These are phyloP conservation scores for Xerocomus cyaneibrunnescens DNA, from an alignment of 1,284 basidiomycete genomes.

Conservation along the genomic window DNA sequence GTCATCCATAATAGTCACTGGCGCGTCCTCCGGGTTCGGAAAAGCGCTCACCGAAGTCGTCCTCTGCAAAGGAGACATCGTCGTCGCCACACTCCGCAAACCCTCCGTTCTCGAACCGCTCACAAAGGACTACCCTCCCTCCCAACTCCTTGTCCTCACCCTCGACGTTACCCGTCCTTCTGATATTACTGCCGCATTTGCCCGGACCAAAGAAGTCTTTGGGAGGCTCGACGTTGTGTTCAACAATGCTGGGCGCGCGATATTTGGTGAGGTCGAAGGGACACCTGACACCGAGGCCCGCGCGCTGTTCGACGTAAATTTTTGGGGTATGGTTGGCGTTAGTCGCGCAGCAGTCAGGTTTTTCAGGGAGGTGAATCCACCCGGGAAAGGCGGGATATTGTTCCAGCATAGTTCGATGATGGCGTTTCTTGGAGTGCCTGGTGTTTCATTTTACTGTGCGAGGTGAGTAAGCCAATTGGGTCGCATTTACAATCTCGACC, in stretches of 20 bases:
- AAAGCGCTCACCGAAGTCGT: constrained; percentile 1
- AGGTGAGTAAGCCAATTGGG: constrained; percentile 6
- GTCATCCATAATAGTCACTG: no score
- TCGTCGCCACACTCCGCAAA: constrained; percentile 7
- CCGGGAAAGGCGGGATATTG: constrained; percentile 6
- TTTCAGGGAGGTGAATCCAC: constrained; percentile 20
- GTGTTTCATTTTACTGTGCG: constrained; percentile 8
- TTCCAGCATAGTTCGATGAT: constrained; percentile 13
- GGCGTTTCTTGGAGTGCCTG: constrained; percentile 6
- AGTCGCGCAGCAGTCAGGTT: constrained; percentile 15
- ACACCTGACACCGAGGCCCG: not conserved
- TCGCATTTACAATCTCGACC: not conserved
- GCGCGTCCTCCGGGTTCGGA: constrained; percentile 10
- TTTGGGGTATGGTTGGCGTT: constrained; percentile 21
- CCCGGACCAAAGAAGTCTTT: constrained; percentile 4
- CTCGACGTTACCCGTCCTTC: constrained; percentile 10
- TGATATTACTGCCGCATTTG: constrained; percentile 13
- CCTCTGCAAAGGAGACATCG: constrained; percentile 4
- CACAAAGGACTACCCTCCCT: not conserved
- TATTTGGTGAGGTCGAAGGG: constrained; percentile 16
- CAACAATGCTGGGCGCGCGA: constrained; percentile 12
- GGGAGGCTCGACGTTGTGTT: constrained; percentile 16
- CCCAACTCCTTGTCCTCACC: constrained; percentile 11
- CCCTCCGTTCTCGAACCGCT: constrained; percentile 4
- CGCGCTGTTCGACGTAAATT: constrained; percentile 23